Evolutionary conservation across 164 flowering plant species (phyloP), one percentile per base, ranked within the genome.

Genomic region (Nymphaea thermarum): DNA sequence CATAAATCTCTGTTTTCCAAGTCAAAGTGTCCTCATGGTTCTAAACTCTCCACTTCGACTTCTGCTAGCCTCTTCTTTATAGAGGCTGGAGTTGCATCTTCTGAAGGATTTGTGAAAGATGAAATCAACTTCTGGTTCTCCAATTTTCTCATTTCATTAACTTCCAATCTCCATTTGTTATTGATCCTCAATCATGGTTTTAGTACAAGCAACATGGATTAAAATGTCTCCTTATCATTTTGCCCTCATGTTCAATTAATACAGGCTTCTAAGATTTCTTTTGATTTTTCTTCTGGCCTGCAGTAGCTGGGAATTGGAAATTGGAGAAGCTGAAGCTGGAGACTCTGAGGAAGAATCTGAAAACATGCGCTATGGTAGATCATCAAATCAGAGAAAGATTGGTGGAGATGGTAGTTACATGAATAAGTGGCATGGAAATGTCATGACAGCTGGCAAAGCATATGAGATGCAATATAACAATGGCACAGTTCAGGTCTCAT

Each of bases 291-390:
- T 15, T 45, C 7, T 57, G 6, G 4, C 66, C 62, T 8, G 45
- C 85, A 92, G 99, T 87, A 89, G 91, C 59, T 84, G 82, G 82
- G 99, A 95, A 73, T 65, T 95, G 78, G 98, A 90, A 75, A 77
- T 76, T 62, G 74, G 85, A 91, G 95, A 85, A 71, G 87, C 84
- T 78, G 89, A 89, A 77, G 98, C 92, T 67, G 82, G 83, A 72
- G 98, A 95, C 81, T 95, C 99, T 66, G 96, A 92, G 75, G 97
- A 88, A 36, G 98, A 92, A 77, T 79, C 75, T 44, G 86, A 79
- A 67, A 76, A 59, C 14, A 65, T 66, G 62, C 62, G 65, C 57
- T 25, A 53, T 42, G 6, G 43, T 3, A 69, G 74, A 67, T 74
- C 72, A 66, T 59, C 65, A 36, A 65, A 65, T 44, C 75, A 43